A percentile compares a stretch with the other conserved stretches of the same genome.
Evolutionary conservation across 345 rosid genomes (phyloP).

Genomic region (Arabis hirsuta): DNA sequence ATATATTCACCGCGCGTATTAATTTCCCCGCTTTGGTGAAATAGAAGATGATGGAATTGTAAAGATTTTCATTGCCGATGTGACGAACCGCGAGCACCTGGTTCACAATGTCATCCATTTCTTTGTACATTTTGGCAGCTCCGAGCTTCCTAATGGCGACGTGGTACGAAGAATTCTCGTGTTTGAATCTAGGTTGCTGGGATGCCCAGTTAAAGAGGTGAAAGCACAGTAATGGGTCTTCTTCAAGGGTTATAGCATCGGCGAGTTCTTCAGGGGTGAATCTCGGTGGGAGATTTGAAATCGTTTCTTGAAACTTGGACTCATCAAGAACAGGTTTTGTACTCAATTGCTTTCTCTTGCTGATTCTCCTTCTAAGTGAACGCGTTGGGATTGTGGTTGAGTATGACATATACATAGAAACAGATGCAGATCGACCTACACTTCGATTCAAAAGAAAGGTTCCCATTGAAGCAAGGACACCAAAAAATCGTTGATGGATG

Average conservation of each 20-base stretch:
- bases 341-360: constrained; percentile 57
- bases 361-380: constrained; percentile 63
- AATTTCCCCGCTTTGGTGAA: constrained; percentile 80
- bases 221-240: constrained; percentile 72
- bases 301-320: constrained; percentile 51
- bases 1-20: constrained; percentile 81
- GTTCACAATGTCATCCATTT: constrained; percentile 85
- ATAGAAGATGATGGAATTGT: constrained; percentile 72
- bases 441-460: constrained; percentile 9
- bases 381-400: constrained; percentile 60
- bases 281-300: constrained; percentile 70
- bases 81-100: constrained; percentile 70
- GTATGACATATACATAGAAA: constrained; percentile 44
- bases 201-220: constrained; percentile 87
- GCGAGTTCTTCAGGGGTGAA: constrained; percentile 72
- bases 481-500: constrained; percentile 54
- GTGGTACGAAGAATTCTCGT: constrained; percentile 65
- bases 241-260: constrained; percentile 59
- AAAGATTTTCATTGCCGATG: constrained; percentile 70
- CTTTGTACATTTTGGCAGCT: constrained; percentile 74
- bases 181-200: constrained; percentile 78
- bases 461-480: constrained; percentile 53
- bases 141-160: constrained; percentile 80
- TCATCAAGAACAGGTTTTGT: constrained; percentile 61
- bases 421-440: constrained; percentile 1